Percentiles rank a stretch among this genome's conserved stretches.
Conservation (phyloP, 208 protist species). For the Leishmania braziliensis region DNA sequence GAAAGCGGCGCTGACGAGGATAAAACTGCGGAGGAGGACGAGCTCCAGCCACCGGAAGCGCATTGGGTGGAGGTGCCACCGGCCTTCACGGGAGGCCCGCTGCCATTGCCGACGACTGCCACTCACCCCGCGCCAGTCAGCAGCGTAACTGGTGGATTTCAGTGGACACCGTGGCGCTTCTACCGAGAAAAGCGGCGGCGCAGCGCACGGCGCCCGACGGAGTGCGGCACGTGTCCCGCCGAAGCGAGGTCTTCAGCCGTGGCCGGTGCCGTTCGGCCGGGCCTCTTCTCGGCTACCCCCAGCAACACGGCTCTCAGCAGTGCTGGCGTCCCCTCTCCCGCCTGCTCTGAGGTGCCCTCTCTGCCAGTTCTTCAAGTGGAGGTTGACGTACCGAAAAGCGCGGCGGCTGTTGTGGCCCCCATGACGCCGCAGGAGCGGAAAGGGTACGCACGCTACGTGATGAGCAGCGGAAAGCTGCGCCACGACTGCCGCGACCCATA, state of each 20-base stretch:
- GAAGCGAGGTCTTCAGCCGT: not conserved
- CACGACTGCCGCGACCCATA: constrained; percentile 79
- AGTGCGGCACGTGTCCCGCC: too few relatives aligned
- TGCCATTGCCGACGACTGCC: not conserved
- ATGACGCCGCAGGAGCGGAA: constrained; percentile 46
- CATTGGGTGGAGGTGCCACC: constrained; percentile 33
- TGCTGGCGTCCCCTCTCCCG: constrained; percentile 18
- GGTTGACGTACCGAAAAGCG: constrained; percentile 11
- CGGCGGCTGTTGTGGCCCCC: constrained; percentile 9
- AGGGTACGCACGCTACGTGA: constrained; percentile 59
- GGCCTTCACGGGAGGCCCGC: constrained; percentile 9
- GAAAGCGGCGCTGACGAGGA: not conserved
- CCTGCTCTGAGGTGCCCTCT: constrained; percentile 25
- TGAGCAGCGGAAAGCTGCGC: constrained; percentile 82
- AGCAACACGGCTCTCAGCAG: not conserved
- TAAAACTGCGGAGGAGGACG: not conserved
- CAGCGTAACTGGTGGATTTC: constrained; percentile 9
- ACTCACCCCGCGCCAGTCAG: not conserved
- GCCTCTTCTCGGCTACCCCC: not conserved
- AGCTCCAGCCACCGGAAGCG: constrained; percentile 22
- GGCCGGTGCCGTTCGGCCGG: not conserved
- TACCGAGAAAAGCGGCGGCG: constrained; percentile 26
- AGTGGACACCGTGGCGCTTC: constrained; percentile 36
- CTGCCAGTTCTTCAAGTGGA: constrained; percentile 26
- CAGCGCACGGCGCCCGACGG: not conserved